A percentile compares a stretch with the other conserved stretches of the same genome.
phyloP scores from a whole-genome alignment of 2,329 filamentous ascomycete genomes.

The Fusarium zealandicum region DNA sequence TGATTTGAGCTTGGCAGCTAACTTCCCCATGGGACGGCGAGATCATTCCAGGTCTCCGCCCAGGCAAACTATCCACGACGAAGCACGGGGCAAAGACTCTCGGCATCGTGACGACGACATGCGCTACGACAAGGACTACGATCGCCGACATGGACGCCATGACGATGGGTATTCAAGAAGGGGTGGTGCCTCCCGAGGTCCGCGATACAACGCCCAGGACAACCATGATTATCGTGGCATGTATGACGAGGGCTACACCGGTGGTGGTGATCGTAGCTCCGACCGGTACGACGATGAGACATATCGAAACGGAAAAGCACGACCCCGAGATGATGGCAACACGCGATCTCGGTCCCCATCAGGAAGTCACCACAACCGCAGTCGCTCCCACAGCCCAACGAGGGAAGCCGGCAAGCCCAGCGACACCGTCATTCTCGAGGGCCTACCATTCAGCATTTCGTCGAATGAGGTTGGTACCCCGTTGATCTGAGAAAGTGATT shows the following conservation, averaged over 20 bases:
- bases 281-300: constrained; percentile 34
- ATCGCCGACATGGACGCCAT: constrained; percentile 40
- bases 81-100: constrained; percentile 42
- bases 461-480: constrained; percentile 58
- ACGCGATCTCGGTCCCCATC: constrained; percentile 40
- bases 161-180: constrained; percentile 39
- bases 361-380: constrained; percentile 40
- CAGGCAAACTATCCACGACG: constrained; percentile 49
- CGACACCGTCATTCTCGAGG: constrained; percentile 63
- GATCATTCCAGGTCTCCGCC: constrained; percentile 54
- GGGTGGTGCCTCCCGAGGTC: constrained; percentile 34
- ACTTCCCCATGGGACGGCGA: constrained; percentile 55
- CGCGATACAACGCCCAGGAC: constrained; percentile 41
- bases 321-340: constrained; percentile 33
- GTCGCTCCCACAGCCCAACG: constrained; percentile 46
- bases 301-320: constrained; percentile 26
- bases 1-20: constrained; percentile 51
- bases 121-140: constrained; percentile 36
- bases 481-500: constrained; percentile 24
- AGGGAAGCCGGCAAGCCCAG: constrained; percentile 53
- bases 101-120: constrained; percentile 38
- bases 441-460: constrained; percentile 57
- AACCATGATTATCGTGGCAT: constrained; percentile 48
- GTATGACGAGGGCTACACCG: constrained; percentile 50
- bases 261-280: constrained; percentile 32